phyloP scores from a whole-genome alignment of 1,284 basidiomycete species.

The Leccinum variabile region DNA sequence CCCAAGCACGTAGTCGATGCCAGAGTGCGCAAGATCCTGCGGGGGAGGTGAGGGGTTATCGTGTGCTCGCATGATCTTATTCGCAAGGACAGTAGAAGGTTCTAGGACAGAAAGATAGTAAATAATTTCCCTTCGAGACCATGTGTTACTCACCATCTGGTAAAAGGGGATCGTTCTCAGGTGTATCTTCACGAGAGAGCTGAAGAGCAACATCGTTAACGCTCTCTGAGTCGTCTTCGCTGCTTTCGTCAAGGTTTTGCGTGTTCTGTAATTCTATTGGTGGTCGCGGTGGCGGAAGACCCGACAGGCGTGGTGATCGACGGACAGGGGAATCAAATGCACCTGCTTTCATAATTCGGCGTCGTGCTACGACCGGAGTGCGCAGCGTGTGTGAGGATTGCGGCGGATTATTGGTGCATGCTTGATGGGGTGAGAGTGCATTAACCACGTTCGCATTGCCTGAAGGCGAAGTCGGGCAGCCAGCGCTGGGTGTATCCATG shows the following conservation, averaged over 20 bases:
- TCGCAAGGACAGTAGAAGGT: constrained; percentile 63
- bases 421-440: constrained; percentile 37
- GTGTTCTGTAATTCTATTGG: constrained; percentile 18
- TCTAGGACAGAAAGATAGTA: constrained; percentile 40
- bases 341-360: constrained; percentile 32
- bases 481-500: constrained; percentile 26
- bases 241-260: constrained; percentile 16
- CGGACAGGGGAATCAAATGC: constrained; percentile 40
- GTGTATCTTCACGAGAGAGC: constrained; percentile 42
- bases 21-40: constrained; percentile 32
- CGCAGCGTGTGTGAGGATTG: constrained; percentile 57
- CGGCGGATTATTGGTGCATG: constrained; percentile 52
- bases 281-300: constrained; percentile 33
- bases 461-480: constrained; percentile 23
- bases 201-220: constrained; percentile 34
- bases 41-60: constrained; percentile 79
- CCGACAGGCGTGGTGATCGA: constrained; percentile 52
- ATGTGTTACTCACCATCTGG: constrained; percentile 44
- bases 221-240: constrained; percentile 35
- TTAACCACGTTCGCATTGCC: constrained; percentile 40
- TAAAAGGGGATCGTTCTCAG: constrained; percentile 41
- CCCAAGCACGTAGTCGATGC: constrained; percentile 18
- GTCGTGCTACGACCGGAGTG: constrained; percentile 33
- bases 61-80: constrained; percentile 61
- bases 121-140: constrained; percentile 6